Evolutionary conservation across 768 basidiomycete species (phyloP), one percentile per base, ranked within the genome.

Genomic region (Leccinum boreale): DNA sequence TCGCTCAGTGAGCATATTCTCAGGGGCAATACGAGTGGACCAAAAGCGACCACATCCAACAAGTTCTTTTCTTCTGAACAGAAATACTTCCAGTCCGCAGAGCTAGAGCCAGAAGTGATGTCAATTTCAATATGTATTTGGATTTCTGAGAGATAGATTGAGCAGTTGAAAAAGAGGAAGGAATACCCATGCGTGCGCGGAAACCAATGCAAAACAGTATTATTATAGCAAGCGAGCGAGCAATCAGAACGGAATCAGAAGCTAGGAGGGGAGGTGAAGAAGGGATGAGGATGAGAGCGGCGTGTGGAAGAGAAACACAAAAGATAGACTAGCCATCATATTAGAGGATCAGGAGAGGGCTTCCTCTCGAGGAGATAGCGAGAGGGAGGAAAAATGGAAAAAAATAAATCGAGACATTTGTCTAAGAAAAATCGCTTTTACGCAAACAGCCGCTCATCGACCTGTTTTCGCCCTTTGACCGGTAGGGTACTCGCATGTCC

Each of bases 401-500:
- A 47, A 31, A 44, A 33, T 15, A 24, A 35, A 36, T 44, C 24
- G 36, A 47, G 59, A 42, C 36, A 17, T 9, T 42, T n/a, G 61
- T 62, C 55, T 65, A 57, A 44, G n/a, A 44, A 28, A 29, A 15
- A 35, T 5, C 6, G 46, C 31, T 39, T 57, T 68, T 56, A 72
- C 57, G 51, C 60, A 58, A 66, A 61, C 45, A 63, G 52, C 36
- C 72, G 64, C 48, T 55, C 62, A 50, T 63, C 59, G 15, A 55
- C 52, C 39, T 70, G 62, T 50, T 70, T 70, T 53, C 72, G 66
- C 48, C 63, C 61, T 4, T 68, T 67, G 58, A 68, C 61, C 14
- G 70, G 60, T 4, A 72, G 62, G 24, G 72, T 70, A 45, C 67
- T 62, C 15, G 65, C 50, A 21, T 59, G 70, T 39, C 60, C 68